Percentiles rank a stretch among this genome's conserved stretches.
Conservation (phyloP, 768 basidiomycete species). For the Amanita muscaria region DNA sequence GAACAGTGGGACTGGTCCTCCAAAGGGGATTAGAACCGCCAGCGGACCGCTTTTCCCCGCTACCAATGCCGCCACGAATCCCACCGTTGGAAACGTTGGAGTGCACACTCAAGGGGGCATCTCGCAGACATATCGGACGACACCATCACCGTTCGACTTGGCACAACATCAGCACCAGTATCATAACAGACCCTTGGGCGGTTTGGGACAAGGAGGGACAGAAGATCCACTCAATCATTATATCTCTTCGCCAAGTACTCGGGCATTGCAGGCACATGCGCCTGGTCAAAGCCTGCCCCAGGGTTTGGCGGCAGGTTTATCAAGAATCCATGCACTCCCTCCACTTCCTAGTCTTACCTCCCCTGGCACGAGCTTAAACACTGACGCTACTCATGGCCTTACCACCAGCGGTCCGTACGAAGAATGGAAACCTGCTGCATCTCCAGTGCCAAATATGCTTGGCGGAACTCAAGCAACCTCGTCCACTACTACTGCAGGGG, state of each 20-base stretch:
- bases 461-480: not conserved
- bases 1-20: not conserved
- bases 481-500: not conserved
- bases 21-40: not conserved
- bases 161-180: slow-evolving; percentile 30
- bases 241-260: slow-evolving; percentile 54
- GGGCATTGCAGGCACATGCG: slow-evolving; percentile 80
- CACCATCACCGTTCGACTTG: slow-evolving; percentile 37
- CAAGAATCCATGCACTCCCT: slow-evolving; percentile 73
- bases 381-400: slow-evolving; percentile 3
- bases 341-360: slow-evolving; percentile 30
- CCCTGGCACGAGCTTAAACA: slow-evolving; percentile 16
- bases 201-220: slow-evolving; percentile 35
- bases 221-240: slow-evolving; percentile 34
- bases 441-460: slow-evolving; percentile 2
- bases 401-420: not conserved
- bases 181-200: slow-evolving; percentile 9
- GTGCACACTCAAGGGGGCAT: slow-evolving; percentile 30
- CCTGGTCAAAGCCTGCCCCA: slow-evolving; percentile 90
- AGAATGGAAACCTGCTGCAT: slow-evolving; percentile 3
- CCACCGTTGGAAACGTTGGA: slow-evolving; percentile 16
- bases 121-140: slow-evolving; percentile 31
- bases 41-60: slow-evolving; percentile 5
- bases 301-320: slow-evolving; percentile 86
- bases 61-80: not conserved